Base-by-base conservation (phyloP, 805 yeast species). In the Saccharomycopsis microspora region DNA sequence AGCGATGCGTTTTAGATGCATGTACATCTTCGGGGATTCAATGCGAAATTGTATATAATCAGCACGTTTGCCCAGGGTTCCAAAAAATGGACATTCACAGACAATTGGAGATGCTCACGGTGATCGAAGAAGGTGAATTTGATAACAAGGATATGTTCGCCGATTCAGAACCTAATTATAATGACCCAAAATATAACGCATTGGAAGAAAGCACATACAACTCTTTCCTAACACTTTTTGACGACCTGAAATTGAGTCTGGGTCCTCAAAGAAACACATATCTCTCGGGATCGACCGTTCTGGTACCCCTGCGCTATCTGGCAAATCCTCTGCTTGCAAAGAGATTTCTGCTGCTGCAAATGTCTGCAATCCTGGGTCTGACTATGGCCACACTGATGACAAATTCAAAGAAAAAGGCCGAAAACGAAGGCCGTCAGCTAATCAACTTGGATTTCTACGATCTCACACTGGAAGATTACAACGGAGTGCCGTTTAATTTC, bases 401-500 rank as follows among this genome's bases (percentile, higher is more conserved):
- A 8, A 9, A 8, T 34, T 34, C 36, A 1, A 8, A 34, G 8
- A n/a, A 34, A 34, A n/a, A 34, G 2, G 36, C 36, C 36, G 36
- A 34, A 9, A n/a, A 8, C 3, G 11, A 41, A 41, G 41, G 27
- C 41, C 42, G 47, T 36, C 33, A 42, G 10, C 32, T 34, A 33
- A 48, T 50, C 27, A 50, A 50, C 36, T 39, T 50, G 5, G 51
- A 50, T 41, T 70, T 71, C 55, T 68, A 70, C 64, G 68, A 64
- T 11, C 68, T 71, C 51, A 53, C 60, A 11, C 69, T 71, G 19
- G 58, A 56, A 41, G 71, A 71, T 56, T 60, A 63, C 49, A 63
- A 65, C 44, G 69, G 66, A n/a, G 58, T 65, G 42, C 59, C 62
- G 19, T 68, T 55, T 56, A 61, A 68, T 19, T 70, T 70, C 49